Conservation (phyloP, 768 basidiomycete genomes). For the Tulasnella calospora region DNA sequence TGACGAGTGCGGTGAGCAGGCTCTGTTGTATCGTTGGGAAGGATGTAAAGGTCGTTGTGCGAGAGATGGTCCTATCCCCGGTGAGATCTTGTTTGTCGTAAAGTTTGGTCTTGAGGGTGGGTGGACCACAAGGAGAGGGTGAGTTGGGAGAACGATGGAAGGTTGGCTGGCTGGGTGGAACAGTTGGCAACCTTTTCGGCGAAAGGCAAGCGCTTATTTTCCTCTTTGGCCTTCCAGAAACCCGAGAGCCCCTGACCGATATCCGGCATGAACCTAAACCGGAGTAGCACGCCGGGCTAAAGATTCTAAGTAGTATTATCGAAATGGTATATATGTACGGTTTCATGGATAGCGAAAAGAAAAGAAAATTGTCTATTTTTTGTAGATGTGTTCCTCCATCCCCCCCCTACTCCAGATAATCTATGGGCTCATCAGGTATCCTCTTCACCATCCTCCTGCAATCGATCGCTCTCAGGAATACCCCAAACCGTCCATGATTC, state of each 20-base stretch:
- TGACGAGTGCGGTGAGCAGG: not conserved
- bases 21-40: not conserved
- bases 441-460: not conserved
- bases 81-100: not conserved
- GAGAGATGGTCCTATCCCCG: not conserved
- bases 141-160: not conserved
- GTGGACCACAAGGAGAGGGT: not conserved
- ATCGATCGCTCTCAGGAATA: not conserved
- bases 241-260: not conserved
- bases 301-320: not conserved
- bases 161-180: not conserved
- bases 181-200: slow-evolving; percentile 3
- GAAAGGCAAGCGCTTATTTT: slow-evolving; percentile 10
- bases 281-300: not conserved
- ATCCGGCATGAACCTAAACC: not conserved
- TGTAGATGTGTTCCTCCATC: not conserved
- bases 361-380: not conserved
- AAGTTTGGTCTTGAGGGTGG: not conserved
- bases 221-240: not conserved
- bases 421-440: not conserved
- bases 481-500: slow-evolving; percentile 15
- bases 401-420: not conserved
- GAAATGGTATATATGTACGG: not conserved
- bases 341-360: not conserved
- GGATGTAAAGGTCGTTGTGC: not conserved